phyloP scores from a whole-genome alignment of 306 rosid species.

The Bauhinia variegata region DNA sequence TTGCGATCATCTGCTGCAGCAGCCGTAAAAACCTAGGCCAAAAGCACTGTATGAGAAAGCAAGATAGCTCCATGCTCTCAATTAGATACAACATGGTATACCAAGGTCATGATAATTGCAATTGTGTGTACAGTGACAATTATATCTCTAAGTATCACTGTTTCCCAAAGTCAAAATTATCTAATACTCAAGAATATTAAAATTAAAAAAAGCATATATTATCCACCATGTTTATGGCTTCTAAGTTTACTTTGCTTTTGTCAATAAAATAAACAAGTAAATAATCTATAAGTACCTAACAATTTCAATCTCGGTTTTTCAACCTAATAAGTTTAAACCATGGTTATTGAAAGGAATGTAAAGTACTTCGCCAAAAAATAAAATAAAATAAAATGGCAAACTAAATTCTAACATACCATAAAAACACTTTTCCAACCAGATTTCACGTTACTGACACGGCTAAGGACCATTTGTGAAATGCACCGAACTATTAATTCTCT shows the following conservation, averaged over 20 bases:
- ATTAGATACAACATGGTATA: too few species aligned
- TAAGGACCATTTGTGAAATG: conserved; percentile 99
- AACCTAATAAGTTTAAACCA: conserved; percentile 25
- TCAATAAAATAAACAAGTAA: background rate
- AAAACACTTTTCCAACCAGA: conserved; percentile 99
- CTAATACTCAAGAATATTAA: too few species aligned
- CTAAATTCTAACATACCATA: conserved; percentile 70
- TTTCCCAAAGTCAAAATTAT: too few species aligned
- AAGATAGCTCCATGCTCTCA: conserved; percentile 22
- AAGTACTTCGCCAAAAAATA: too few species aligned
- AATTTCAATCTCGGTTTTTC: conserved; percentile 18
- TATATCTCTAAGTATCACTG: too few species aligned
- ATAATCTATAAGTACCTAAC: too few species aligned
- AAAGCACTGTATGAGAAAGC: conserved; percentile 40
- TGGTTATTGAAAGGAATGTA: conserved; percentile 9
- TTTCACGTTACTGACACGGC: conserved; percentile 93
- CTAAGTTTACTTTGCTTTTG: conserved; percentile 2
- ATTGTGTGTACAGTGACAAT: too few species aligned
- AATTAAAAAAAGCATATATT: conserved; percentile 24
- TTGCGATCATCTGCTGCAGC: conserved; percentile 97
- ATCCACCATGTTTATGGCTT: conserved; percentile 1
- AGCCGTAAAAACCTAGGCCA: conserved; percentile 83
- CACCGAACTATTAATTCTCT: conserved; percentile 94
- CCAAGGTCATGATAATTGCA: too few species aligned
- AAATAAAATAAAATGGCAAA: conserved; percentile 5